Evolutionary conservation across 2,329 filamentous ascomycete genomes (phyloP), one percentile per base, ranked within the genome.

Genomic region (Chaetomiaceae sp.): DNA sequence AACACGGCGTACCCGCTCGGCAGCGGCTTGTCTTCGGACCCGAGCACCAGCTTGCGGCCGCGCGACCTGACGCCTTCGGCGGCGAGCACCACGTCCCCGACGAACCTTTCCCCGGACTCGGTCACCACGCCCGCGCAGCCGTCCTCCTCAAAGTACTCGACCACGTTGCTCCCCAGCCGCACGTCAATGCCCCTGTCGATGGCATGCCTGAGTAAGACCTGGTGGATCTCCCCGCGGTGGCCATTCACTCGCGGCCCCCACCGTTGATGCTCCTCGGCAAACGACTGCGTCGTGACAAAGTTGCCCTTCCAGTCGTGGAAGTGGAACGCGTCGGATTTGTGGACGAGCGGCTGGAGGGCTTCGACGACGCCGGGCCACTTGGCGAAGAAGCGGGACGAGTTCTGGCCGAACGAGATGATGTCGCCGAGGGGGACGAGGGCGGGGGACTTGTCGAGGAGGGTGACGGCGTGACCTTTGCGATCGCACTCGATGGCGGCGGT

Each of bases 401-500:
- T 84, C 15, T 79, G 75, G 1, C 77, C 79, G 61, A 82, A 82
- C 38, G 72, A 76, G 57, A 79, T 77, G 52, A 78, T 76, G 57
- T 78, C 75, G 6, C 75, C 76, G 1, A 77, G 68, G 3, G 70
- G 66, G 53, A 72, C 70, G 36, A 75, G 70, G 55, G 69, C 69
- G 1, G 71, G 64, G 52, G 76, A 71, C 22, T 73, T 76, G 53
- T 80, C 78, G 37, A 77, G 68, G 15, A 75, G 67, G 37, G 64
- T 66, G 53, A 66, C 76, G 1, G 67, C 65, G 61, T 82, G 78
- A 11, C 79, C 79, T 61, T 81, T 78, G 34, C 75, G 73, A 42
- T 75, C 69, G 61, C 77, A 81, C 64, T 82, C 79, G 55, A 82
- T 80, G 29, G 79, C 79, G 15, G 79, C 77, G 6, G 79, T 77